Percentiles rank a stretch among this genome's conserved stretches.
phyloP scores from a whole-genome alignment of 2,329 filamentous ascomycete genomes.

The Fusarium temperatum region DNA sequence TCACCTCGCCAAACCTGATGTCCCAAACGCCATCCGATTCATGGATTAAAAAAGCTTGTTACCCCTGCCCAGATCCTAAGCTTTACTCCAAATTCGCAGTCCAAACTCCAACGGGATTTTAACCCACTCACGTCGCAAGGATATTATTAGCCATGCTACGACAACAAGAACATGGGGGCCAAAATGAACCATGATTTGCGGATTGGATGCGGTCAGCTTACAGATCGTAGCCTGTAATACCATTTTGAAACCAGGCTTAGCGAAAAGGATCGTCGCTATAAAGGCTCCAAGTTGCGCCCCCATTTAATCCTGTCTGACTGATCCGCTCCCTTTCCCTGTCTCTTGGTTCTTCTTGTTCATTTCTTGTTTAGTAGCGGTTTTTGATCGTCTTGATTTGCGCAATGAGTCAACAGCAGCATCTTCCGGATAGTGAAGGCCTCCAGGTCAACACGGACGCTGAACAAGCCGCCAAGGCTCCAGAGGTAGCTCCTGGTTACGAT shows the following conservation, averaged over 20 bases:
- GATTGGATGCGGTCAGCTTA: slow-evolving; percentile 26
- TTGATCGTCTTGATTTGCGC: neutral
- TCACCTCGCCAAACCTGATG: neutral
- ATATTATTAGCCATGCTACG: neutral
- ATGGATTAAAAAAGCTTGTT: neutral
- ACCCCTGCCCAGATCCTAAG: neutral
- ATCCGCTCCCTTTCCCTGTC: neutral
- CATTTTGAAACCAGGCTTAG: slow-evolving; percentile 12
- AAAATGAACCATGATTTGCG: slow-evolving; percentile 19
- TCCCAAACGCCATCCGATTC: neutral
- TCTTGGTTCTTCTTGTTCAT: neutral
- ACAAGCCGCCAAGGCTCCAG: slow-evolving; percentile 23
- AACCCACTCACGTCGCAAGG: neutral
- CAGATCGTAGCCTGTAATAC: slow-evolving; percentile 9
- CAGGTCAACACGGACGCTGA: slow-evolving; percentile 24
- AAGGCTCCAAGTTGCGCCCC: slow-evolving; percentile 4
- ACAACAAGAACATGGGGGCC: neutral
- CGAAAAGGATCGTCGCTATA: slow-evolving; percentile 15
- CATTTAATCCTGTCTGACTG: neutral
- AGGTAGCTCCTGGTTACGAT: slow-evolving; percentile 2
- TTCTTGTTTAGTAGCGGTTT: neutral
- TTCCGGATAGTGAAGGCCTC: slow-evolving; percentile 26
- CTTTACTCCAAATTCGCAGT: neutral
- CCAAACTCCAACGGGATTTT: neutral
- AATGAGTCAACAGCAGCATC: slow-evolving; percentile 17